phyloP scores from a whole-genome alignment of 2,329 filamentous ascomycete species.

The Lachnellula arida region DNA sequence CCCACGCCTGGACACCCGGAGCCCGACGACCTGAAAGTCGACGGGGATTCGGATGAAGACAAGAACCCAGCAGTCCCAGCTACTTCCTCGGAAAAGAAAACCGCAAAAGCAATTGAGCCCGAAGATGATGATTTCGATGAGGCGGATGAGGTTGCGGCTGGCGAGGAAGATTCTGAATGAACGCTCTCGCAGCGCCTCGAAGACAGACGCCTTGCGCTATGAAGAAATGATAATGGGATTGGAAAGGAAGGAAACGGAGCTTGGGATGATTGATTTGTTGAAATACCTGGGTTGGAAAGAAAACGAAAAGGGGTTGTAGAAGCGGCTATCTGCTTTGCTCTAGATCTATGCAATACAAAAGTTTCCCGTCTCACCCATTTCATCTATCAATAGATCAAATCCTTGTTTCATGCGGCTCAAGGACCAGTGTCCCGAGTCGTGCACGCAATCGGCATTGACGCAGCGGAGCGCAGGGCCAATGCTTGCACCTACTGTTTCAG shows the following conservation, averaged over 20 bases:
- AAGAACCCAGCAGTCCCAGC: conserved; percentile 7
- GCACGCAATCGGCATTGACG: not conserved
- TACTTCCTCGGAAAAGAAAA: conserved; percentile 1
- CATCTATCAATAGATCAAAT: not conserved
- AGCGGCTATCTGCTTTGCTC: not conserved
- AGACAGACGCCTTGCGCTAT: not conserved
- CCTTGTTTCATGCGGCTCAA: not conserved
- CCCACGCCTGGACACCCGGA: conserved; percentile 9
- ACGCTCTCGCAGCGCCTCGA: not conserved
- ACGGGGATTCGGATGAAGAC: conserved; percentile 14
- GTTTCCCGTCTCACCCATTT: not conserved
- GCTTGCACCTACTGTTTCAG: not conserved
- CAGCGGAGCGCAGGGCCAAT: not conserved
- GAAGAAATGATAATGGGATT: not conserved
- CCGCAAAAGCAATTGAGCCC: not conserved
- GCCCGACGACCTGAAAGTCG: conserved; percentile 12
- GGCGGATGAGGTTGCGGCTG: conserved; percentile 1
- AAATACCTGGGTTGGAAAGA: not conserved
- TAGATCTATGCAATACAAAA: not conserved
- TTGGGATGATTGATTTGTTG: not conserved
- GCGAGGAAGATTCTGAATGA: conserved; percentile 7
- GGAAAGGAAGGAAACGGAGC: not conserved
- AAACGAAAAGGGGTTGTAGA: not conserved
- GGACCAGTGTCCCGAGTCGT: not conserved
- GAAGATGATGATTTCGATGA: conserved; percentile 2